Percentiles rank a stretch among this genome's conserved stretches.
Evolutionary conservation across 192 early-diverging fungal species (phyloP).

Genomic region (Gaertneriomyces semiglobifer): DNA sequence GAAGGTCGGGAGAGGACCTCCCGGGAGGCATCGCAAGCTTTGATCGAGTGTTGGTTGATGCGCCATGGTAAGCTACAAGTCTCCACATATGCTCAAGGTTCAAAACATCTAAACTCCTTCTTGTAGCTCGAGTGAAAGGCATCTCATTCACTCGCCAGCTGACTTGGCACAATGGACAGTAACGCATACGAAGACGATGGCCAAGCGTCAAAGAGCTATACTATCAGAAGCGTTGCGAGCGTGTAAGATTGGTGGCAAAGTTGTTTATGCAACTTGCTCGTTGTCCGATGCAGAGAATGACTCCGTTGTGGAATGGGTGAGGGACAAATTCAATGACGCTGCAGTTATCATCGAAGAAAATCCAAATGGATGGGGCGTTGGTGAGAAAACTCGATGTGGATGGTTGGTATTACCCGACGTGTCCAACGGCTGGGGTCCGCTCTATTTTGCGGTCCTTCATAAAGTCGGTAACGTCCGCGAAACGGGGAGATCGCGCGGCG

Average conservation of each 20-base stretch:
- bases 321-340: constrained; percentile 6
- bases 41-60: constrained; percentile 52
- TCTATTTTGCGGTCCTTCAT: constrained; percentile 45
- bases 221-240: constrained; percentile 38
- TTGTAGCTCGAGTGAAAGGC: constrained; percentile 48
- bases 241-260: constrained; percentile 33
- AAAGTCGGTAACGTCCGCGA: constrained; percentile 4
- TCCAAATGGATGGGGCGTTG: constrained; percentile 37
- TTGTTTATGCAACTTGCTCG: constrained; percentile 56
- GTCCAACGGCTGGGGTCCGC: constrained; percentile 51
- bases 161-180: constrained; percentile 48
- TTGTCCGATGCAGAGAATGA: constrained; percentile 51
- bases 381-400: constrained; percentile 48
- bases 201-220: constrained; percentile 41
- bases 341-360: constrained; percentile 15
- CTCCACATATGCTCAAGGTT: too few relatives aligned
- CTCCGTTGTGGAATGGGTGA: constrained; percentile 40
- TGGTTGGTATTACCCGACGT: constrained; percentile 55
- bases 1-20: not conserved
- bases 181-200: constrained; percentile 32
- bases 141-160: constrained; percentile 43
- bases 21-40: constrained; percentile 12
- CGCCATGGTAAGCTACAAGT: constrained; percentile 33
- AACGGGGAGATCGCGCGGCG: too few relatives aligned
- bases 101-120: not conserved